These are phyloP conservation scores for Penicillium brevicompactum DNA, from an alignment of 2,329 filamentous ascomycete genomes.

Conservation along the genomic window DNA sequence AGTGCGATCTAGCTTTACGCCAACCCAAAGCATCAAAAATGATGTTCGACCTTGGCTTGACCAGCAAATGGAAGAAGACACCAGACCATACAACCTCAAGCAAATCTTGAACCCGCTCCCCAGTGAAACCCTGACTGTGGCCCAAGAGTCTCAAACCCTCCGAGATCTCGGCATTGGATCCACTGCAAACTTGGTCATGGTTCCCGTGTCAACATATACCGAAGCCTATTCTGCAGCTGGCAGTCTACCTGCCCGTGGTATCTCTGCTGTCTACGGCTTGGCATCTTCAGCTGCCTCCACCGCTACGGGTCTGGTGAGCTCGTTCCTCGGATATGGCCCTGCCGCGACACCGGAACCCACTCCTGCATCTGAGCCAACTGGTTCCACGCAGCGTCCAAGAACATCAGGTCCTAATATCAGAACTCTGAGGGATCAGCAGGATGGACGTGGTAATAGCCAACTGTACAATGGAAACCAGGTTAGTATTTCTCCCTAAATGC, in stretches of 20 bases:
- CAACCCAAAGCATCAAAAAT: conserved; percentile 60
- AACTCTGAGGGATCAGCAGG: conserved; percentile 58
- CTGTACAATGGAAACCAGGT: conserved; percentile 93
- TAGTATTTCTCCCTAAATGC: conserved; percentile 35
- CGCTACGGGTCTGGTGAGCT: conserved; percentile 46
- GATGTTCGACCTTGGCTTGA: conserved; percentile 81
- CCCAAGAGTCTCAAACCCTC: conserved; percentile 72
- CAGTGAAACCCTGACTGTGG: conserved; percentile 71
- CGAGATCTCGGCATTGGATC: conserved; percentile 72
- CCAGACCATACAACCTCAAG: conserved; percentile 77
- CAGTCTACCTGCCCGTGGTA: conserved; percentile 44
- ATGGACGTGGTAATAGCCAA: conserved; percentile 63
- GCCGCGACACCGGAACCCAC: conserved; percentile 17
- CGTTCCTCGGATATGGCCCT: conserved; percentile 45
- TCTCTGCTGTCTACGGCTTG: conserved; percentile 44
- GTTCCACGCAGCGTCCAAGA: conserved; percentile 17
- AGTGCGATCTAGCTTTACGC: conserved; percentile 71
- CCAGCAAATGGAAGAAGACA: conserved; percentile 57
- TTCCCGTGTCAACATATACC: conserved; percentile 66
- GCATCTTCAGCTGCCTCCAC: conserved; percentile 47
- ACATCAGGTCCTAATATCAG: conserved; percentile 45
- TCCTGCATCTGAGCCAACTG: conserved; percentile 5
- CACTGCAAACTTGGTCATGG: conserved; percentile 78
- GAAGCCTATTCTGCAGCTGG: conserved; percentile 57
- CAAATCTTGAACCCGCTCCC: conserved; percentile 78